Base-by-base conservation (phyloP, 2,329 filamentous ascomycete genomes). In the Whalleya microplaca region DNA sequence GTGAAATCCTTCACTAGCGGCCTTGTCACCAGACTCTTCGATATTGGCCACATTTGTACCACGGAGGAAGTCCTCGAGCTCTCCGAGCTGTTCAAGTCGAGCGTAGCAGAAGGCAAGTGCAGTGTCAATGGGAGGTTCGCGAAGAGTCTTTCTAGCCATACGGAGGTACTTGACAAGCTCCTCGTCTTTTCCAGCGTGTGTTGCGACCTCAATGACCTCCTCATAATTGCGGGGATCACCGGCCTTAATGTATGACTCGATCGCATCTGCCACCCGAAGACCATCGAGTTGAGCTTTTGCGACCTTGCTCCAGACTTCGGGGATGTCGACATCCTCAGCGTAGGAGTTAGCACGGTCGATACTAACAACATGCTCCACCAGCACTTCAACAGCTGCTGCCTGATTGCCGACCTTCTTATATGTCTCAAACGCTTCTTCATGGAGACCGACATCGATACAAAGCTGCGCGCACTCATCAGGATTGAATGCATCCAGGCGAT, bases 351-450 rank as follows among this genome's bases (percentile, higher is more conserved):
- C 95, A 61, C 95, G 90, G 73, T 99, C 96, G 68, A 99, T 98
- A 82, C 92, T 97, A 70, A 99, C 94, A 67, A 99, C 88, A 71
- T 99, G 88, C 70, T 99, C 95, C 21, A 99, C 91, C 4, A 99
- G 86, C 27, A 99, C 95, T 63, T 94, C 90, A 66, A 91, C 90
- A 27, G 96, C 95, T 48, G 90, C 89, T 52, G 84, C 81, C 75
- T 96, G 92, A 76, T 96, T 92, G 71, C 89, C 87, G 65, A 93
- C 90, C 84, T 99, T 99, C 86, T 98, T 98, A 84, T 92, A 96
- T 66, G 99, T 95, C 77, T 97, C 92, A 66, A 99, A 97, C 1
- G 95, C 95, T 75, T 99, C 96, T 75, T 99, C 96, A 69, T 91
- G 91, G 65, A 99, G 84, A 59, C 95, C 95, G 56, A 98, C 92